Evolutionary conservation across 108 stramenopile species (phyloP), one percentile per base, ranked within the genome.

Genomic region (Pseudonitzschia multistriata): DNA sequence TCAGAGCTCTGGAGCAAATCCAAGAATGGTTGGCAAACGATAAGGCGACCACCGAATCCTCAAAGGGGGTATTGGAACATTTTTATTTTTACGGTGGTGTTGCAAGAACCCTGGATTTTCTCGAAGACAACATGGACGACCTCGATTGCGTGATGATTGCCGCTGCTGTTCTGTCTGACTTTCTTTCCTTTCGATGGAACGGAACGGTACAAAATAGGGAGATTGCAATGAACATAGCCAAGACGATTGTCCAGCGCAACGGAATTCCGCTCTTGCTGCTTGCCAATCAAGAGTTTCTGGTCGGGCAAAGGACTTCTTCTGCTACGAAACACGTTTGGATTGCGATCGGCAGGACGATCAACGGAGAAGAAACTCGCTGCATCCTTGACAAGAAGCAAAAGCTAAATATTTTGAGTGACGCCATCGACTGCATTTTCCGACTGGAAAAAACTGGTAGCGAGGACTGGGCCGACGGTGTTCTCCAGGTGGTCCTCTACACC

Each of bases 141-240:
- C 4, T 6, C 0, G n/a, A 59, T 59, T 33, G 57, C 13, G 57
- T 30, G 13, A 14, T 30, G 28, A 17, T 13, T 35, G 34, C 5
- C 29, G 34, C 57, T 15, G 29, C 31, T 13, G 5, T 59, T 14
- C 14, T 59, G 33, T 6, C 57, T 14, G 31, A 35, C 17, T 0
- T 59, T 13, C 57, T 59, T 59, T 59, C 57, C 2, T 59, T 59
- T n/a, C 57, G 57, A 30, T 59, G 29, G 29, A 59, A 59, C n/a
- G 57, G 2, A 35, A 0, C n/a, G 19, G 33, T 35, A 35, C 33
- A n/a, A 35, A 59, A 11, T 19, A 34, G 34, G n/a, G 29, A 59
- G 33, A 11, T 15, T 36, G 57, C 57, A 19, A 59, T 35, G 6
- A 33, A 59, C 10, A 33, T 59, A 33, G 57, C 57, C 3, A 59